Base-by-base conservation (phyloP, 768 basidiomycete genomes). In the Omphalotus guepiniiformis region DNA sequence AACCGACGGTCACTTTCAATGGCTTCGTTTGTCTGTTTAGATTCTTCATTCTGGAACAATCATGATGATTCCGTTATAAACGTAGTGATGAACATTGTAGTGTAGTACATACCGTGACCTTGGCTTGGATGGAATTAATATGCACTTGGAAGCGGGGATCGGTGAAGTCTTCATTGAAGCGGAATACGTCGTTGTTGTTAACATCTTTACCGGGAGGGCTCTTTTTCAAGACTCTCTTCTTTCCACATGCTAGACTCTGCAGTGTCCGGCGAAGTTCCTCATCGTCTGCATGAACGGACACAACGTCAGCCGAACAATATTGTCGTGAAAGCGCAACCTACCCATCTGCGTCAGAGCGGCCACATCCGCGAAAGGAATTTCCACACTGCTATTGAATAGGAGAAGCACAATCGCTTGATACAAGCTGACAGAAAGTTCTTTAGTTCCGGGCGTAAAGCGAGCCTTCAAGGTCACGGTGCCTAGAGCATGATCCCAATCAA, bases 61-160 rank as follows among this genome's bases (percentile, higher is more conserved):
- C 21, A 34, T 42, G 22, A 25, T 36, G 22, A 32, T 28, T 48
- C 42, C 13, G 53, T 25, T n/a, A 39, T 13, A 41, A 45, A 15
- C 45, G 6, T 18, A 7, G 19, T 19, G 32, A 13, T 13, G 37
- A 11, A 18, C 12, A 18, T 23, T 28, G 30, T 16, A 50, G 23
- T 23, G 15, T 6, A 43, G 6, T 6, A 68, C 86, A 50, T 59
- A 94, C 92, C 51, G 92, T 83, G 55, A 94, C 87, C 60, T 93
- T 93, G 13, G 85, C 87, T 63, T 97, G 96, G 40, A 99, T 95
- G 18, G 93, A 89, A 59, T 93, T 95, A 68, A 98, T 94, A 65
- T 90, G 90, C 32, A 99, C 78, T 56, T 85, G 89, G 29, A 81
- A 66, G 34, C 80, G 75, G 6, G 85, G 74, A 56, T 95, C 88